Base-by-base conservation (phyloP, 23 red algal species). In the Pyropia haitanensis region DNA sequence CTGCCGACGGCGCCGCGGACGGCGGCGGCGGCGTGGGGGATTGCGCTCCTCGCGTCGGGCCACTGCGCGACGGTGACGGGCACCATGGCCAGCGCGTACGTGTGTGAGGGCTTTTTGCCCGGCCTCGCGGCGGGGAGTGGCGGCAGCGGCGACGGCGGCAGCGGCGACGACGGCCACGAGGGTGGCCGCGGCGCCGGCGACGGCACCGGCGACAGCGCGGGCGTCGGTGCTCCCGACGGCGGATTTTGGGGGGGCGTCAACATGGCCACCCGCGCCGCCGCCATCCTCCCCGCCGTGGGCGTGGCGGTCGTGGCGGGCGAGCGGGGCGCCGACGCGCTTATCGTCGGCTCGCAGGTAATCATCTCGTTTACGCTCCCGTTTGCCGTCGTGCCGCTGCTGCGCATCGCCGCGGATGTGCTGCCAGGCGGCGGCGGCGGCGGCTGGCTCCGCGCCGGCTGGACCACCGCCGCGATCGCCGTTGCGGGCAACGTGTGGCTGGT, bases 21-120 rank as follows among this genome's bases (percentile, higher is more conserved):
- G 48, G 89, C 89, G 16, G 64, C 80, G 10, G 78, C 75, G 25
- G 76, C 77, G 14, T 95, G 80, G 70, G 89, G 80, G 27, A 70
- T 95, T 34, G 91, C 91, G n/a, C 57, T 95, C 26, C 56, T 95
- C 12, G 68, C 68, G 9, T 71, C 76, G 21, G 91, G 91, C 49
- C 91, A 95, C 29, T 79, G 82, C 14, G 78, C 80, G 4, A 95
- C 91, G 3, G 64, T 95, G 2, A 88, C 83, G 8, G 91, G 91
- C 9, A 84, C 77, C 1, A 31, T 88, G 59, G 91, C 91, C 24
- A 84, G 91, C 16, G 82, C 88, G 63, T 80, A 63, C 14, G 82
- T 95, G 6, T 81, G 80, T 68, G 91, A 95, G 56, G 91, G 91
- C n/a, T 95, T 95, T 68, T 56, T 88, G 59, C 60, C 58, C 7